Conservation (phyloP, 202 grass and related monocot species). For the Brachypodium distachyon region DNA sequence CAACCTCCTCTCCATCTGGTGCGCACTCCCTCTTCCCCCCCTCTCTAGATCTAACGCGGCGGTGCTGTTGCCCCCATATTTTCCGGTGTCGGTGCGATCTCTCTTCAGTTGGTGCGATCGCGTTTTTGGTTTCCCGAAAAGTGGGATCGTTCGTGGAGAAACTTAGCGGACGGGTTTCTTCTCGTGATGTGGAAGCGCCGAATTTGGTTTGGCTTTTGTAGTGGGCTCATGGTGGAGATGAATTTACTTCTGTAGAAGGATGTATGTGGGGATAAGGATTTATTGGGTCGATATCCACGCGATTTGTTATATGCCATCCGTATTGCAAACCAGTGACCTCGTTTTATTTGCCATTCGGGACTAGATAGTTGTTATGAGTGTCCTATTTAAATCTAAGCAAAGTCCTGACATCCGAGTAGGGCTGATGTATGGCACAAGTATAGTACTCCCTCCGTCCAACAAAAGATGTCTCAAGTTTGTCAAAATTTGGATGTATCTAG, state of each 20-base stretch:
- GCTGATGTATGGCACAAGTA: too few species aligned
- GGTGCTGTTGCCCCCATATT: background rate
- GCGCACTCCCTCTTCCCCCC: constrained; percentile 3
- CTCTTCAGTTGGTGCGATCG: constrained; percentile 16
- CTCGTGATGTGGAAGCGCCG: background rate
- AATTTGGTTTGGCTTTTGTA: background rate
- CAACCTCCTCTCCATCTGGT: constrained; percentile 95
- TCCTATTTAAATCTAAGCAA: background rate
- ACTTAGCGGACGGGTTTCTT: background rate
- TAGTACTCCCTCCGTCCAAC: too few species aligned
- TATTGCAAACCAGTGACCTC: background rate
- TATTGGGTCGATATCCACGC: background rate
- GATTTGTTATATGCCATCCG: background rate
- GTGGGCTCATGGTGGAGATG: background rate
- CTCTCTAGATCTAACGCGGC: constrained; percentile 7
- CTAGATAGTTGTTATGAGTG: background rate
- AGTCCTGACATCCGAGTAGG: background rate
- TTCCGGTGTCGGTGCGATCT: constrained; percentile 3
- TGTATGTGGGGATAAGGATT: background rate
- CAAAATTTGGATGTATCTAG: too few species aligned
- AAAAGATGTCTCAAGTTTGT: too few species aligned
- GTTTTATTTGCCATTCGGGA: background rate
- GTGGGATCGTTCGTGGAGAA: background rate
- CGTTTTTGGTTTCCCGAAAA: background rate
- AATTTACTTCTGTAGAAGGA: background rate